Base-by-base conservation (phyloP, 1,284 basidiomycete genomes). In the Tilletia indica region DNA sequence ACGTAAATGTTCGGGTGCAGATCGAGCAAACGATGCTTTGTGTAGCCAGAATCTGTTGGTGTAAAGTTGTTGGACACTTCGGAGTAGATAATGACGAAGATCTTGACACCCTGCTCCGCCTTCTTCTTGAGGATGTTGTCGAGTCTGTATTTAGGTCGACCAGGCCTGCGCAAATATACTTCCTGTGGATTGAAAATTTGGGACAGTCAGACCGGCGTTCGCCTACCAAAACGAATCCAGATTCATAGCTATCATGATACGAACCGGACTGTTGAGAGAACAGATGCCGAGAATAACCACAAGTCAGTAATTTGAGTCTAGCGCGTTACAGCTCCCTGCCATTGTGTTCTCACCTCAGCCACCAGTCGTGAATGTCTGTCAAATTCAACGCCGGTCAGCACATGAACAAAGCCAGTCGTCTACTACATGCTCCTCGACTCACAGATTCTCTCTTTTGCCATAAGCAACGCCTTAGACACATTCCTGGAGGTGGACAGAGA, bases 61-160 rank as follows among this genome's bases (percentile, higher is more conserved):
- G 97, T 99, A 5, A 96, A 97, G 61, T 34, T 89, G 85, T 91
- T 97, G n/a, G 94, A 97, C 0, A 99, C 97, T 85, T 99, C 96
- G 83, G 95, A 93, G 85, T 84, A 84, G 69, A 84, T 87, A 81
- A 99, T 97, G 77, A 99, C 90, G 84, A 93, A 94, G 75, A 99
- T 92, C 87, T 95, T 95, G 74, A 99, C 95, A 1, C 96, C 96
- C 84, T 97, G 93, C 77, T 91, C 91, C 0, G 97, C 97, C 83
- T 99, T 99, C 75, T 91, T 88, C 84, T 97, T 91, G 48, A 99
- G 86, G 38, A 99, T 86, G 63, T 88, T 88, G 86, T 99, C 96
- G 14, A 99, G 87, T 31, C 94, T 89, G 87, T 97, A 99, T 71
- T 90, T 90, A 38, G 91, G 92, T 86, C 93, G 91, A 56, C 89